Conservation (phyloP, 257 asterid species). For the Penstemon eatonii region DNA sequence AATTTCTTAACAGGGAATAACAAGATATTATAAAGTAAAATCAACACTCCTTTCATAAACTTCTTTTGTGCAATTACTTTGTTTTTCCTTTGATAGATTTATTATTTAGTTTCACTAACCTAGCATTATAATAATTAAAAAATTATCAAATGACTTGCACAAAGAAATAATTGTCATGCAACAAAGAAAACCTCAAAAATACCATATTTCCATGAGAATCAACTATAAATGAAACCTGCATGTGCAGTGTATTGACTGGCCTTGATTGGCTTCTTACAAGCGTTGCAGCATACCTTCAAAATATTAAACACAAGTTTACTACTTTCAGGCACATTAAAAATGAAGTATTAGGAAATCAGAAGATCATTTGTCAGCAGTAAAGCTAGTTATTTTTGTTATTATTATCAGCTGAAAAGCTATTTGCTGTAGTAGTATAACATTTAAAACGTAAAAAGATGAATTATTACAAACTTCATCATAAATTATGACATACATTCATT, state of each 20-base stretch:
- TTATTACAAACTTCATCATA: constrained; percentile 12
- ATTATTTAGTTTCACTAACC: constrained; percentile 16
- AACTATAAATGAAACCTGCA: constrained; percentile 58
- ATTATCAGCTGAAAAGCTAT: background rate
- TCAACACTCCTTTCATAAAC: constrained; percentile 5
- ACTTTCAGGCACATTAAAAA: constrained; percentile 24
- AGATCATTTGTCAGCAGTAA: constrained; percentile 18
- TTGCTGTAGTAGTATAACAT: constrained; percentile 4
- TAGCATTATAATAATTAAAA: constrained; percentile 8
- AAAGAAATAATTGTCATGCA: constrained; percentile 18
- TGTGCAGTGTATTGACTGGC: constrained; percentile 76
- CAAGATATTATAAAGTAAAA: background rate
- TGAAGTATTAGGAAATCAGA: constrained; percentile 14
- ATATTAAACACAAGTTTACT: constrained; percentile 31
- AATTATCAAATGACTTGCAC: constrained; percentile 3
- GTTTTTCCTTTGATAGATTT: constrained; percentile 8
- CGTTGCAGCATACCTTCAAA: constrained; percentile 86
- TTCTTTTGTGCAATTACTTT: background rate
- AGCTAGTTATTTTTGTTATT: background rate
- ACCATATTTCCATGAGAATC: constrained; percentile 24
- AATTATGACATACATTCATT: constrained; percentile 11
- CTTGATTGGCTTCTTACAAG: constrained; percentile 92
- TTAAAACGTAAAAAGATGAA: background rate
- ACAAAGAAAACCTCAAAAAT: constrained; percentile 22
- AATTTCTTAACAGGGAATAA: constrained; percentile 6